These are phyloP conservation scores for Ceratobasidium papillatum DNA, from an alignment of 1,284 basidiomycete species.

Conservation along the genomic window DNA sequence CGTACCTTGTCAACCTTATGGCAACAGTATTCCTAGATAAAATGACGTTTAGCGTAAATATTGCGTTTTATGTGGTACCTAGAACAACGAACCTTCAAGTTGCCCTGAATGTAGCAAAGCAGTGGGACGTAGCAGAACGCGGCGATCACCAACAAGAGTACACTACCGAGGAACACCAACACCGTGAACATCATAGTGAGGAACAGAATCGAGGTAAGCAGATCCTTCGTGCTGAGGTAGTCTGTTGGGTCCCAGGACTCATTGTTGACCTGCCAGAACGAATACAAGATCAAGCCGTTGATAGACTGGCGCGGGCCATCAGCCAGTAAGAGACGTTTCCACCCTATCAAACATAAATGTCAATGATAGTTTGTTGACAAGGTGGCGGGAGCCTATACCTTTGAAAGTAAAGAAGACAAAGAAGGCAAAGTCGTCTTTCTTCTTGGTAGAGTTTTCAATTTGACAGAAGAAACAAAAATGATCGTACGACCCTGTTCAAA, in stretches of 20 bases:
- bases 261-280: conserved; percentile 83
- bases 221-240: conserved; percentile 68
- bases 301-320: conserved; percentile 98
- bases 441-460: conserved; percentile 94
- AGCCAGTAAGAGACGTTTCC: conserved; percentile 93
- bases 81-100: conserved; percentile 75
- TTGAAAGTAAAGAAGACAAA: conserved; percentile 99
- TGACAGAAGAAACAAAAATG: conserved; percentile 99
- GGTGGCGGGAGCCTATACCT: conserved; percentile 61
- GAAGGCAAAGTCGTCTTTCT: conserved; percentile 97
- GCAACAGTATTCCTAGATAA: conserved; percentile 89
- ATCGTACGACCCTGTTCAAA: conserved; percentile 81
- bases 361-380: conserved; percentile 2
- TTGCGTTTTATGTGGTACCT: conserved; percentile 32
- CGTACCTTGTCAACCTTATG: conserved; percentile 96
- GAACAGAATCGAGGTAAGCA: conserved; percentile 84
- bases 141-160: conserved; percentile 83
- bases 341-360: conserved; percentile 63
- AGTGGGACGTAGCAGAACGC: conserved; percentile 91
- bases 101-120: conserved; percentile 94
- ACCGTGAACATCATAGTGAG: conserved; percentile 92
- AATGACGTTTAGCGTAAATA: conserved; percentile 10
- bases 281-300: conserved; percentile 93
- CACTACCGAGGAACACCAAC: conserved; percentile 83
- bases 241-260: conserved; percentile 71